Percentiles rank a stretch among this genome's conserved stretches.
These are phyloP conservation scores for Apiosordaria backusii DNA, from an alignment of 495 filamentous ascomycete species.

Conservation along the genomic window DNA sequence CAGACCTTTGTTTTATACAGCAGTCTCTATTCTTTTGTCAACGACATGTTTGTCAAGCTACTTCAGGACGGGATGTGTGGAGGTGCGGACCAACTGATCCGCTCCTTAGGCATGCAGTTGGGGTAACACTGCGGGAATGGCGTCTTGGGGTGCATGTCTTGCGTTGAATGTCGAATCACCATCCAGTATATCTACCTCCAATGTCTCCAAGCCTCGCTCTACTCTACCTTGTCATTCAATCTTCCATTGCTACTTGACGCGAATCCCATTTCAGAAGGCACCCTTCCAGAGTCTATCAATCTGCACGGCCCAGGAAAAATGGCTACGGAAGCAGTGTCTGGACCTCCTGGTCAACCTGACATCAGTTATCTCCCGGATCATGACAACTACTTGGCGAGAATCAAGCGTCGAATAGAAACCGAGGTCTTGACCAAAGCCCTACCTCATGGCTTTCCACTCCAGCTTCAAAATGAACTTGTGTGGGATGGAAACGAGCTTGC, in stretches of 20 bases:
- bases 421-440: conserved; percentile 42
- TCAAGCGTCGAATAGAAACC: conserved; percentile 42
- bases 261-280: neutral
- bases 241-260: too few species aligned
- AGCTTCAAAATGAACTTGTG: conserved; percentile 49
- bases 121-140: too few species aligned
- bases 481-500: conserved; percentile 56
- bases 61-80: too few species aligned
- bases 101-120: too few species aligned
- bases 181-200: too few species aligned
- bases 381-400: conserved; percentile 53
- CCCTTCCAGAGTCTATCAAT: neutral
- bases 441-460: conserved; percentile 49
- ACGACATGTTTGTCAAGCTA: too few species aligned
- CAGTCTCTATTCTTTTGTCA: too few species aligned
- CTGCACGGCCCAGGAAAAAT: neutral
- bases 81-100: too few species aligned
- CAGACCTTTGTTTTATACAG: too few species aligned
- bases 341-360: conserved; percentile 45
- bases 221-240: too few species aligned
- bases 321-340: neutral
- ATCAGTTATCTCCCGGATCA: conserved; percentile 57
- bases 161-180: neutral
- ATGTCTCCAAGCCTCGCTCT: too few species aligned
- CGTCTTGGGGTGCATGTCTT: too few species aligned